phyloP scores from a whole-genome alignment of 441 rosid species.

The Melastoma candidum region DNA sequence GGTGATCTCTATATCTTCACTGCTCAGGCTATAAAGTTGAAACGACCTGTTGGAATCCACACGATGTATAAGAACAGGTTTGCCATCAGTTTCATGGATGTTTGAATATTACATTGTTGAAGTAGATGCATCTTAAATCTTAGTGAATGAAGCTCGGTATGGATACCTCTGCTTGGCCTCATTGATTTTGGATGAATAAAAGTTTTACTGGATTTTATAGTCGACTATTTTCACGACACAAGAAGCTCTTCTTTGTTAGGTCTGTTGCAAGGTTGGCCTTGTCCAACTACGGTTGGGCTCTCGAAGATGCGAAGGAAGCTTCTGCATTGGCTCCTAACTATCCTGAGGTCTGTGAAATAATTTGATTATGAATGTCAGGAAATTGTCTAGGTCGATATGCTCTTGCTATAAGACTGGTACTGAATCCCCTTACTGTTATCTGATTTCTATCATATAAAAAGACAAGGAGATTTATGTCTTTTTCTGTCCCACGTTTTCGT shows the following conservation, averaged over 20 bases:
- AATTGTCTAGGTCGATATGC: neutral
- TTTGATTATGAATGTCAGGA: neutral
- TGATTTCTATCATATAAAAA: too few relatives aligned
- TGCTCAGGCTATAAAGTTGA: slow-evolving; percentile 52
- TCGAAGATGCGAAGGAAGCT: slow-evolving; percentile 59
- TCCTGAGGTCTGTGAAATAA: slow-evolving; percentile 33
- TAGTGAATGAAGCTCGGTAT: too few relatives aligned
- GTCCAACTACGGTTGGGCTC: slow-evolving; percentile 48
- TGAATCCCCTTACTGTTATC: too few relatives aligned
- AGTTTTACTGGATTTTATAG: neutral
- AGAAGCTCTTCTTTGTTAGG: slow-evolving; percentile 25
- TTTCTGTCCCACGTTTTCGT: too few relatives aligned
- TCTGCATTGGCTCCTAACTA: slow-evolving; percentile 40
- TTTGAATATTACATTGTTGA: neutral
- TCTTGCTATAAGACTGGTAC: too few relatives aligned
- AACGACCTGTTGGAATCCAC: slow-evolving; percentile 66
- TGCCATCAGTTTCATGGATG: neutral
- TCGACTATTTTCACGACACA: neutral
- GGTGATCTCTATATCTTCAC: slow-evolving; percentile 6
- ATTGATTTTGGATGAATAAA: neutral
- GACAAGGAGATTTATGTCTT: too few relatives aligned
- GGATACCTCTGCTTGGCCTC: too few relatives aligned
- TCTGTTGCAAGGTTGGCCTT: slow-evolving; percentile 53
- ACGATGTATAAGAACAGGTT: slow-evolving; percentile 52
- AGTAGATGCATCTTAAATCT: neutral